Conservation (phyloP, 2,329 filamentous ascomycete species). For the Colletotrichum tropicale region DNA sequence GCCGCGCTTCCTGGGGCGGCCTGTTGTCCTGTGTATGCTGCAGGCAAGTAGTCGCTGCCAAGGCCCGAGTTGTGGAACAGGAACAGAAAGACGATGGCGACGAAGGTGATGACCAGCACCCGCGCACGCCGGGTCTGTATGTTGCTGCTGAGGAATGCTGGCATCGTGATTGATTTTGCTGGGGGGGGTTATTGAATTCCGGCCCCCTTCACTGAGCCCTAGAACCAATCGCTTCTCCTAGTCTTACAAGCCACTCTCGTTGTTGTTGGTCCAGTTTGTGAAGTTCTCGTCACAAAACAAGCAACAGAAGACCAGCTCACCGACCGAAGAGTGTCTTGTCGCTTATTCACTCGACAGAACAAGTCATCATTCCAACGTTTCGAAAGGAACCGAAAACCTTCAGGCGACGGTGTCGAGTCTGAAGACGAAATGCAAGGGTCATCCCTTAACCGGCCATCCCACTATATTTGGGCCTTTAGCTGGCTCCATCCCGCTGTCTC, state of each 20-base stretch:
- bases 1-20: background rate
- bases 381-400: background rate
- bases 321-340: background rate
- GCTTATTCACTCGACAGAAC: background rate
- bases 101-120: background rate
- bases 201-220: background rate
- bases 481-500: background rate
- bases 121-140: background rate
- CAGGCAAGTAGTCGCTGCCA: background rate
- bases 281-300: background rate
- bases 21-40: background rate
- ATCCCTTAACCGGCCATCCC: background rate
- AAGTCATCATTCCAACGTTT: background rate
- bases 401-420: slow-evolving; percentile 1
- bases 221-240: background rate
- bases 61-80: background rate
- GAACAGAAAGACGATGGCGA: background rate
- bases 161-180: background rate
- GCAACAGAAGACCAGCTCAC: background rate
- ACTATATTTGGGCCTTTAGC: background rate
- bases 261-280: background rate
- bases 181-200: background rate
- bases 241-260: background rate
- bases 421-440: background rate
- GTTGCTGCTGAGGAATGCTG: slow-evolving; percentile 8